phyloP scores from a whole-genome alignment of 1,284 basidiomycete species.

The Sphaerobolus stellatus region DNA sequence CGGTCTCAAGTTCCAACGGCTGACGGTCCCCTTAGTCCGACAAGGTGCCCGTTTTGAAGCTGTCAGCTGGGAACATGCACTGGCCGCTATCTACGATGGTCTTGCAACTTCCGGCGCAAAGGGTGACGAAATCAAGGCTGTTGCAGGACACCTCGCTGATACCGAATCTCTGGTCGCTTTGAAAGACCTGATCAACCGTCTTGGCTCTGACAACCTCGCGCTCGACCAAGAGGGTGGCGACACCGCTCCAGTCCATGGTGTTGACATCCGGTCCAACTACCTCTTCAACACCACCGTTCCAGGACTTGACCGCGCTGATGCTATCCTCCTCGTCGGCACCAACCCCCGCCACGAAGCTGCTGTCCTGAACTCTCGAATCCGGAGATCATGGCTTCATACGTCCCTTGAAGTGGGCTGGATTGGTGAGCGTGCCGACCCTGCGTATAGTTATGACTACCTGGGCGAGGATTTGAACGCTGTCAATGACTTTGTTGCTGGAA shows the following conservation, averaged over 20 bases:
- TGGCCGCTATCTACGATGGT: slow-evolving; percentile 79
- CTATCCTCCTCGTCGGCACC: slow-evolving; percentile 91
- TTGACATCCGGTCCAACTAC: slow-evolving; percentile 95
- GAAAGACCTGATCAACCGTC: slow-evolving; percentile 91
- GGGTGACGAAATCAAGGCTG: slow-evolving; percentile 94
- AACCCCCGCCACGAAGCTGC: slow-evolving; percentile 98
- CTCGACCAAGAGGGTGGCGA: slow-evolving; percentile 76
- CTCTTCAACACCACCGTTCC: slow-evolving; percentile 96
- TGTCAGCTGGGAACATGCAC: slow-evolving; percentile 91
- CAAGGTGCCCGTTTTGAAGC: slow-evolving; percentile 91
- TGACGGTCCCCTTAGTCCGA: slow-evolving; percentile 91
- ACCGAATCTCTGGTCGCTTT: slow-evolving; percentile 92
- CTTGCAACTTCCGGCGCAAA: slow-evolving; percentile 79
- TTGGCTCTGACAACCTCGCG: slow-evolving; percentile 94
- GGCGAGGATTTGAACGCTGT: slow-evolving; percentile 81
- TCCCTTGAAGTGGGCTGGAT: slow-evolving; percentile 86
- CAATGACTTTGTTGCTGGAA: slow-evolving; percentile 76
- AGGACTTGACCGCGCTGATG: slow-evolving; percentile 90
- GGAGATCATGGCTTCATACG: slow-evolving; percentile 90
- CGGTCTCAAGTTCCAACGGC: slow-evolving; percentile 92
- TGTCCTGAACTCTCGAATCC: slow-evolving; percentile 95
- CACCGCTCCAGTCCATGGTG: slow-evolving; percentile 69
- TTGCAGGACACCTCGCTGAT: slow-evolving; percentile 92
- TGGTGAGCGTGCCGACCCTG: slow-evolving; percentile 89
- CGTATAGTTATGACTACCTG: slow-evolving; percentile 92